Base-by-base conservation (phyloP, 805 yeast species). In the Starmerella davenportii region DNA sequence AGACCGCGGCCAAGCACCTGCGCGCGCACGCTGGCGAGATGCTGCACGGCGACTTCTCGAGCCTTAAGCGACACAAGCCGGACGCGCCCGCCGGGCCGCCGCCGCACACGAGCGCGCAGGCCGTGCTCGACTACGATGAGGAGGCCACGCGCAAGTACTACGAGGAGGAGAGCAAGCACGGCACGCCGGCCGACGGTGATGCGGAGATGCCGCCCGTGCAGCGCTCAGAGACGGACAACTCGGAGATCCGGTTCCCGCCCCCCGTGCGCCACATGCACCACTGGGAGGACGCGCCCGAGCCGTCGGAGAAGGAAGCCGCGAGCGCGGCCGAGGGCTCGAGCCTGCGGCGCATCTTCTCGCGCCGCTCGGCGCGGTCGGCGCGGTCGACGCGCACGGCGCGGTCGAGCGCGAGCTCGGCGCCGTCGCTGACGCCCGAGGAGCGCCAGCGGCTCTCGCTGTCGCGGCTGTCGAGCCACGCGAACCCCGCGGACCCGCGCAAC, bases 1-100 rank as follows among this genome's bases (percentile, higher is more conserved):
- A 36, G 19, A 51, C 42, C 19, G 37, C 21, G n/a, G 17, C 16
- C 9, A 17, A n/a, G 9, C 32, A 21, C 17, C 5, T 33, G 19
- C 15, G 17, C 15, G 14, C 7, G 8, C 36, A 33, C 14, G 5
- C 7, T 15, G n/a, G 19, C 9, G 36, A 33, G n/a, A 18, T 33
- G 24, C 36, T 21, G 11, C 21, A 33, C 17, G 36, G 36, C 25
- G 36, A 33, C 9, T 17, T 21, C 27, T 18, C 21, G 7, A 33
- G 36, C 18, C 19, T 18, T 5, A 17, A 33, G 5, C 8, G 33
- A 7, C 7, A 23, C 9, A 29, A 29, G 13, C 16, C 5, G 15
- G 32, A 29, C 19, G 9, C 17, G 19, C 25, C 25, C 9, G 7
- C 7, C 25, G 25, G 25, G 9, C 25, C 25, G 25, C 11, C 25